A percentile compares a stretch with the other conserved stretches of the same genome.
Conservation (phyloP, 257 asterid genomes). For the Solanum pinnatisectum region DNA sequence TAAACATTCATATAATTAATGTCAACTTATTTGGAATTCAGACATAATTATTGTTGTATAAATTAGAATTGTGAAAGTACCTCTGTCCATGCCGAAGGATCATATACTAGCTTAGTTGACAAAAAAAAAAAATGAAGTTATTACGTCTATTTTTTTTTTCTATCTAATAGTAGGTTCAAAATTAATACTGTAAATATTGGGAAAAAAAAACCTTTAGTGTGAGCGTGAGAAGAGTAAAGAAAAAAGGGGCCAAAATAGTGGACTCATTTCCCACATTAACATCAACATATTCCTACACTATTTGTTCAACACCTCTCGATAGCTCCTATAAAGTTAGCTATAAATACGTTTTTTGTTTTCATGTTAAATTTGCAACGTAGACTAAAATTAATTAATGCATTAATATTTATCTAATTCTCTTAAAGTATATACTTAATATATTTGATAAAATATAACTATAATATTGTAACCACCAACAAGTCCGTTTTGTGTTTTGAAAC, state of each 20-base stretch:
- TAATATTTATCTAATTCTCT: too few relatives aligned
- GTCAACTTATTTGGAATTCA: background rate
- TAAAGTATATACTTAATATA: too few relatives aligned
- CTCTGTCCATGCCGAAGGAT: background rate
- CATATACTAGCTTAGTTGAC: background rate
- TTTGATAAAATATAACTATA: too few relatives aligned
- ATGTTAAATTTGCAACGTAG: background rate
- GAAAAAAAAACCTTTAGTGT: background rate
- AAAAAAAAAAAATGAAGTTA: too few relatives aligned
- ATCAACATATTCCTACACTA: background rate
- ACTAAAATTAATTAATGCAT: too few relatives aligned
- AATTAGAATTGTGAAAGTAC: background rate
- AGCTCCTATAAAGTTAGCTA: background rate
- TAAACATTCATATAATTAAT: too few relatives aligned
- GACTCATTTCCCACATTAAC: background rate
- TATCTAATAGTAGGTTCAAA: background rate
- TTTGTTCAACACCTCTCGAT: too few relatives aligned
- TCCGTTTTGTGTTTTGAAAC: too few relatives aligned
- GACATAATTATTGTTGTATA: background rate
- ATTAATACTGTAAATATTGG: too few relatives aligned
- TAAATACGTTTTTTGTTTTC: background rate
- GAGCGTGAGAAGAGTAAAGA: background rate
- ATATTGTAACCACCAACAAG: too few relatives aligned
- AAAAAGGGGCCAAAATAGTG: background rate
- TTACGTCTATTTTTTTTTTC: background rate